Conservation (phyloP, 192 early-diverging fungal genomes). For the Coemansia sp. region DNA sequence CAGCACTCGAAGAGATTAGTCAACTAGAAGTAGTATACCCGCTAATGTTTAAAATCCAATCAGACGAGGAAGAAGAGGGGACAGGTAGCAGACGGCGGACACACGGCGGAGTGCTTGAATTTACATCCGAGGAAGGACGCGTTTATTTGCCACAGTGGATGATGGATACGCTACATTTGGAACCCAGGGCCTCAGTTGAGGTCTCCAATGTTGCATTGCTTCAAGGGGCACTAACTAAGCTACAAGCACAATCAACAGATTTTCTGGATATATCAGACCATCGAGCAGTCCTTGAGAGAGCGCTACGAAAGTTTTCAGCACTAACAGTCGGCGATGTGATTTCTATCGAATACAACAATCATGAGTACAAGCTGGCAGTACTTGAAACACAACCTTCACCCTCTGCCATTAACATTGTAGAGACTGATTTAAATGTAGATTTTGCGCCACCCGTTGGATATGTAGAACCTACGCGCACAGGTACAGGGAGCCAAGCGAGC, state of each 20-base stretch:
- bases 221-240: slow-evolving; percentile 86
- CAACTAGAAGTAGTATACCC: slow-evolving; percentile 87
- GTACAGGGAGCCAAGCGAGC: slow-evolving; percentile 18
- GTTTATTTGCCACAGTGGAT: slow-evolving; percentile 98
- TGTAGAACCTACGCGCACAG: slow-evolving; percentile 67
- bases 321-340: slow-evolving; percentile 91
- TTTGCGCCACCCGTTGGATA: slow-evolving; percentile 97
- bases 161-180: slow-evolving; percentile 83
- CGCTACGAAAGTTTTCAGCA: slow-evolving; percentile 86
- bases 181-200: slow-evolving; percentile 75
- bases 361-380: slow-evolving; percentile 84
- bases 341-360: slow-evolving; percentile 87
- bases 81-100: slow-evolving; percentile 49
- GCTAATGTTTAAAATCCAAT: slow-evolving; percentile 85
- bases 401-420: slow-evolving; percentile 87
- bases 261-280: slow-evolving; percentile 98
- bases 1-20: slow-evolving; percentile 57
- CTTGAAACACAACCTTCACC: slow-evolving; percentile 82
- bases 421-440: slow-evolving; percentile 97
- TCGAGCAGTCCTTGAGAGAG: slow-evolving; percentile 95
- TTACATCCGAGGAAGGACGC: slow-evolving; percentile 95
- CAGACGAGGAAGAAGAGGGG: slow-evolving; percentile 43
- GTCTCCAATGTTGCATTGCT: slow-evolving; percentile 77
- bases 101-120: slow-evolving; percentile 97
- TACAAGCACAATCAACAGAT: slow-evolving; percentile 94